Percentiles rank a stretch among this genome's conserved stretches.
Evolutionary conservation across 2,329 filamentous ascomycete species (phyloP).

Genomic region (Pseudocercospora macadamiae): DNA sequence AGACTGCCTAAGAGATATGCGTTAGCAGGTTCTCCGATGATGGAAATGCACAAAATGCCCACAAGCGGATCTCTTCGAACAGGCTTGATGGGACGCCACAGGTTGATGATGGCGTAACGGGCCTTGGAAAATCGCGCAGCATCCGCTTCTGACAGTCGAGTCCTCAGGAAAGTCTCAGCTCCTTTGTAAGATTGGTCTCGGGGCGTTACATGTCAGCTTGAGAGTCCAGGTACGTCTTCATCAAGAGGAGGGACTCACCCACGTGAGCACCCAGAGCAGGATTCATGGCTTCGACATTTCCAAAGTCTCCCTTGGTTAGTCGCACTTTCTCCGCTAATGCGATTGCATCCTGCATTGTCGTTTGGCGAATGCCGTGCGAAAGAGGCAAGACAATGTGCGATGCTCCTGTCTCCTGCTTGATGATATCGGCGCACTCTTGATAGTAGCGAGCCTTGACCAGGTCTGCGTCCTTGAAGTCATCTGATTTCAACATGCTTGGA

Average conservation of each 20-base stretch:
- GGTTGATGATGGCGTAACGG: constrained; percentile 15
- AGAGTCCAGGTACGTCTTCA: no score
- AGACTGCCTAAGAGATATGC: background rate
- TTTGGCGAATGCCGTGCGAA: constrained; percentile 4
- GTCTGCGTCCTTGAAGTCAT: constrained; percentile 7
- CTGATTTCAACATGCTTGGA: background rate
- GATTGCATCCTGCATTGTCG: constrained; percentile 5
- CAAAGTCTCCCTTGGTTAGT: background rate
- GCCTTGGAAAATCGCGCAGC: background rate
- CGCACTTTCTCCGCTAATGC: background rate
- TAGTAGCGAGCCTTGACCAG: background rate
- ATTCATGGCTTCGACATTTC: background rate
- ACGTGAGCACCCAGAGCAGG: constrained; percentile 9
- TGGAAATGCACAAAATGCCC: no score
- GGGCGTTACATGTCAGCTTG: background rate
- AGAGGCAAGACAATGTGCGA: constrained; percentile 4
- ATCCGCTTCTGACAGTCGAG: background rate
- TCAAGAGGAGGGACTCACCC: no score
- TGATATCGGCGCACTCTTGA: constrained; percentile 2
- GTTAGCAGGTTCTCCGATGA: no score
- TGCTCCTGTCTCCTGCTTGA: constrained; percentile 8
- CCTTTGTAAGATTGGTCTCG: constrained; percentile 14
- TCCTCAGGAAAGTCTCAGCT: background rate
- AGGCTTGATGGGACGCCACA: constrained; percentile 12
- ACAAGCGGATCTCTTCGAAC: constrained; percentile 11